phyloP scores from a whole-genome alignment of 2,329 filamentous ascomycete species.

The Penicillium expansum region DNA sequence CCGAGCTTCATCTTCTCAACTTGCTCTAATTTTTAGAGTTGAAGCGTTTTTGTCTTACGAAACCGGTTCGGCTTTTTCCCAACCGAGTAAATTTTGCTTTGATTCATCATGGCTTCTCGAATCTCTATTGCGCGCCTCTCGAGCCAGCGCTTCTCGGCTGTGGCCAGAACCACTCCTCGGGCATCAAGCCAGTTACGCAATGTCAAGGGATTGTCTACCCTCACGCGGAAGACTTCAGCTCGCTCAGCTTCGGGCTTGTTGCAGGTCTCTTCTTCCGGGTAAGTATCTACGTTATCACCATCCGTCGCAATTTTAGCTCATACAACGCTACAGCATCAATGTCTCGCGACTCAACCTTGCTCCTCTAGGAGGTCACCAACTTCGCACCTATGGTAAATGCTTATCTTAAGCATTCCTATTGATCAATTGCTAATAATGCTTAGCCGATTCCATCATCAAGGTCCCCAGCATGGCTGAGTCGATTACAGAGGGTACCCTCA shows the following conservation, averaged over 20 bases:
- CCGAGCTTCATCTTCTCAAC: conserved; percentile 8
- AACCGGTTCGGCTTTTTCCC: not conserved
- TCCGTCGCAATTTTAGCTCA: conserved; percentile 8
- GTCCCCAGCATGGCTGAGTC: conserved; percentile 98
- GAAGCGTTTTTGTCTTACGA: not conserved
- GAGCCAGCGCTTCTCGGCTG: conserved; percentile 31
- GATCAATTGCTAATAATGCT: conserved; percentile 2
- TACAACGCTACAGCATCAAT: conserved; percentile 22
- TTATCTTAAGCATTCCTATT: not conserved
- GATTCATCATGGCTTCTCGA: conserved; percentile 39
- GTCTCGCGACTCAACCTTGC: conserved; percentile 24
- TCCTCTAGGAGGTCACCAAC: conserved; percentile 31
- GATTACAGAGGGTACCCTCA: conserved; percentile 94
- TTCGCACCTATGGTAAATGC: conserved; percentile 38
- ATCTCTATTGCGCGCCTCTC: conserved; percentile 38
- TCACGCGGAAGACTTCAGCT: conserved; percentile 18
- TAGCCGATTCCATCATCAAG: conserved; percentile 81
- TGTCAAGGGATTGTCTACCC: conserved; percentile 29
- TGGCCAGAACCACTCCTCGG: conserved; percentile 29
- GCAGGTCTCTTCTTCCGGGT: conserved; percentile 27
- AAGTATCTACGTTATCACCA: conserved; percentile 5
- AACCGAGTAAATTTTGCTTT: not conserved
- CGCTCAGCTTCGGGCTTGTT: conserved; percentile 26
- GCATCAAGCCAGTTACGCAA: conserved; percentile 25
- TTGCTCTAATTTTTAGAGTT: not conserved